phyloP scores from a whole-genome alignment of 202 grass and related monocot genomes.

The Setaria viridis region DNA sequence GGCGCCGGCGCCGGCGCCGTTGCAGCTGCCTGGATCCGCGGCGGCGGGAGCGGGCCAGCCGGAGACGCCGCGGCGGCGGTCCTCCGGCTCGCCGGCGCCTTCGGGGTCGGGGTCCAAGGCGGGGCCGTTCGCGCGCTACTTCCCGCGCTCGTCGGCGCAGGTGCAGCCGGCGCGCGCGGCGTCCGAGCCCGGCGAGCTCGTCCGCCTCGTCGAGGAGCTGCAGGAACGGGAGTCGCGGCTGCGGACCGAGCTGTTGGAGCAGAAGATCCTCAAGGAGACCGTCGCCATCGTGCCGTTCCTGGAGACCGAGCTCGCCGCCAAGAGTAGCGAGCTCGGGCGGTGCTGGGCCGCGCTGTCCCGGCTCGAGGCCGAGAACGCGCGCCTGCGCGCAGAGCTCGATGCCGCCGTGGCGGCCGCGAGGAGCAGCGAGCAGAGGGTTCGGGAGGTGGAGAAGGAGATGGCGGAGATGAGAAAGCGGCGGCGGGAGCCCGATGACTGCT shows the following conservation, averaged over 20 bases:
- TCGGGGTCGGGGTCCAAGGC: constrained; percentile 47
- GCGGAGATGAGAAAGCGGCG: constrained; percentile 49
- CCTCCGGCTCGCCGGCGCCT: constrained; percentile 55
- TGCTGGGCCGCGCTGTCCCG: constrained; percentile 43
- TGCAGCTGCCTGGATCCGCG: neutral
- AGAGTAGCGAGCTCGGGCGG: constrained; percentile 66
- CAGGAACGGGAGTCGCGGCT: constrained; percentile 88
- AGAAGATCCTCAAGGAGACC: constrained; percentile 93
- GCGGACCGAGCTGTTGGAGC: constrained; percentile 85
- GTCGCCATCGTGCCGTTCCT: constrained; percentile 90
- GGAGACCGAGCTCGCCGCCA: constrained; percentile 72
- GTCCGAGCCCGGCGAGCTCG: constrained; percentile 61
- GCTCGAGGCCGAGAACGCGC: constrained; percentile 75
- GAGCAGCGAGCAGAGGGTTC: constrained; percentile 47
- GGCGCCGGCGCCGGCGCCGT: neutral
- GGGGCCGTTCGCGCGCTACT: constrained; percentile 72
- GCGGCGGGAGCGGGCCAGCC: constrained; percentile 18
- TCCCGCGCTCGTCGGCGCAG: constrained; percentile 80
- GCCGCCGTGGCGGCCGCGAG: neutral
- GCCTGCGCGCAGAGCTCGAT: constrained; percentile 59
- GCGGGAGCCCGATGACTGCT: constrained; percentile 60
- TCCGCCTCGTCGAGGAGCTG: constrained; percentile 85
- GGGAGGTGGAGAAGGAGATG: constrained; percentile 62
- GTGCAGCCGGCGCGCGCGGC: constrained; percentile 74
- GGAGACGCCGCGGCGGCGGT: constrained; percentile 51